A percentile compares a stretch with the other conserved stretches of the same genome.
These are phyloP conservation scores for Actinidia arguta DNA, from an alignment of 179 eudicot species.

Conservation along the genomic window DNA sequence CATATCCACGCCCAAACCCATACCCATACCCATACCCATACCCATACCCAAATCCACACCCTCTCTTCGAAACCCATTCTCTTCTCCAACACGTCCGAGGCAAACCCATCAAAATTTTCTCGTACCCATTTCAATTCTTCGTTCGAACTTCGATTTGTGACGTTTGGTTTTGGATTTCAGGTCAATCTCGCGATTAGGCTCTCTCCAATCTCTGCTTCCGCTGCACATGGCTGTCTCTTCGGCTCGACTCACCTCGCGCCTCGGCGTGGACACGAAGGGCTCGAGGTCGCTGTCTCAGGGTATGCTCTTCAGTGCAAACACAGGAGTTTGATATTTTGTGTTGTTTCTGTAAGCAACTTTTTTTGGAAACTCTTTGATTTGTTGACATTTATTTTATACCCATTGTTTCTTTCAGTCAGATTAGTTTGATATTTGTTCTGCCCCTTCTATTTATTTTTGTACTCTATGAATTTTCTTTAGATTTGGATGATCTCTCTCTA, in stretches of 20 bases:
- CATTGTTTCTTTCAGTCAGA: conserved; percentile 2
- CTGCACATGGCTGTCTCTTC: conserved; percentile 86
- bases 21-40: no score
- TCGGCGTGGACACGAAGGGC: conserved; percentile 71
- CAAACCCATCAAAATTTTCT: conserved; percentile 4
- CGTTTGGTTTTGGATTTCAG: conserved; percentile 48
- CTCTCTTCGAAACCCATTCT: conserved; percentile 29
- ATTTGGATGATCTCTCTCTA: no score
- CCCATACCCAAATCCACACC: conserved; percentile 33
- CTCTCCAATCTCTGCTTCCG: conserved; percentile 80
- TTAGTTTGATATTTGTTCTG: background rate
- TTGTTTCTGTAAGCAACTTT: conserved; percentile 66
- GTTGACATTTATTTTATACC: background rate
- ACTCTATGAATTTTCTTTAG: background rate
- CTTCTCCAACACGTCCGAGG: conserved; percentile 48
- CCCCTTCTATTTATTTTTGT: background rate
- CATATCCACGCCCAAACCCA: conserved; percentile 45
- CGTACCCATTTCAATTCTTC: conserved; percentile 17
- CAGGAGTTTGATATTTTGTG: conserved; percentile 85
- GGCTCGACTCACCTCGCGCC: conserved; percentile 84
- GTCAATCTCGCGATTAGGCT: conserved; percentile 69
- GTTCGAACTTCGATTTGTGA: conserved; percentile 25
- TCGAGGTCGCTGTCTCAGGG: conserved; percentile 98
- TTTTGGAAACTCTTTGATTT: background rate
- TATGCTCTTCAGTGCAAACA: conserved; percentile 94